Conservation (phyloP, 2,329 filamentous ascomycete species). For the Hypomyces rosellus region DNA sequence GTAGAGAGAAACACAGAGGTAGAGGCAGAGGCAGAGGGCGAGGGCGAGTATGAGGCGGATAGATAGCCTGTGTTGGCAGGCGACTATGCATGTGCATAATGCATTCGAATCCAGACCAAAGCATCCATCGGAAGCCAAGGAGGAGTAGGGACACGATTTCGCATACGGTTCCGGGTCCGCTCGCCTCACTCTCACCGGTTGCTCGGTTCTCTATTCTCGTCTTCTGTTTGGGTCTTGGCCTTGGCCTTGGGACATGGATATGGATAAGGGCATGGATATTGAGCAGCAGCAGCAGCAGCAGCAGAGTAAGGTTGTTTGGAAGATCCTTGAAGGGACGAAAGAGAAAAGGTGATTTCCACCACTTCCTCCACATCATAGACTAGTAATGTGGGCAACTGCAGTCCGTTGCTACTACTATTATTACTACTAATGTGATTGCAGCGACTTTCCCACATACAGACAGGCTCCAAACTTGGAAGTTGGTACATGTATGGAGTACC, state of each 20-base stretch:
- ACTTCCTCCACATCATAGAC: too few relatives aligned
- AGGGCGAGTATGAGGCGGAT: not conserved
- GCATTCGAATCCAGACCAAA: not conserved
- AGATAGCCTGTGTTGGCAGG: not conserved
- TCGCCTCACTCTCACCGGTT: not conserved
- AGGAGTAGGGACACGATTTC: not conserved
- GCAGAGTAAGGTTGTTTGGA: not conserved
- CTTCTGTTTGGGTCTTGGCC: not conserved
- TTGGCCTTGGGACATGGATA: not conserved
- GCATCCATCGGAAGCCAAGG: not conserved
- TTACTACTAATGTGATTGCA: too few relatives aligned
- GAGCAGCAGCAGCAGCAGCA: too few relatives aligned
- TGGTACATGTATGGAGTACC: not conserved
- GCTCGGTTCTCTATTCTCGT: not conserved
- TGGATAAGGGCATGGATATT: not conserved
- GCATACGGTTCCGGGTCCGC: not conserved
- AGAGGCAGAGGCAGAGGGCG: not conserved
- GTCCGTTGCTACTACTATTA: too few relatives aligned
- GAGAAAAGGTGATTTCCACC: too few relatives aligned
- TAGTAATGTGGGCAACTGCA: too few relatives aligned
- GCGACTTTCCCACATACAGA: too few relatives aligned
- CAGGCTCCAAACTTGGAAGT: not conserved
- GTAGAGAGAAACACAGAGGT: not conserved
- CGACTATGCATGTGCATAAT: not conserved
- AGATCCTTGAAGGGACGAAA: too few relatives aligned